Evolutionary conservation across 345 rosid genomes (phyloP).

Genomic region (Clausena lansium): DNA sequence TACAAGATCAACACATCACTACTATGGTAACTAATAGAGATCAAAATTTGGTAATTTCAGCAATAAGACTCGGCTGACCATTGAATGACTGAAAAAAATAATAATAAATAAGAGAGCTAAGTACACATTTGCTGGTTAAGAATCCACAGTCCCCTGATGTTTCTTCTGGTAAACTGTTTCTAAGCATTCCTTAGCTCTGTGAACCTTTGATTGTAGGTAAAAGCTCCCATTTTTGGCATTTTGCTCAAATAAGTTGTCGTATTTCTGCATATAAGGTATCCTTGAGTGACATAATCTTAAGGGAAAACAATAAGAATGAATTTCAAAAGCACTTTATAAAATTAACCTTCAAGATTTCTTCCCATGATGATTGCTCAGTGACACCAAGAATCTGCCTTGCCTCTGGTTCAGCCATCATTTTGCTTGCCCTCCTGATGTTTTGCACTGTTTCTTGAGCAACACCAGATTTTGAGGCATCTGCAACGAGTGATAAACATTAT

Average conservation of each 20-base stretch:
- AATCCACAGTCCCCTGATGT: constrained; percentile 15
- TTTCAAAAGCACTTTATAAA: neutral
- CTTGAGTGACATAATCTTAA: neutral
- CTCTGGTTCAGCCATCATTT: constrained; percentile 45
- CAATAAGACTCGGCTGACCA: neutral
- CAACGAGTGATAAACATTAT: constrained; percentile 5
- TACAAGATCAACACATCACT: neutral
- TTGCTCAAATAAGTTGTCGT: constrained; percentile 55
- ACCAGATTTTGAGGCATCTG: constrained; percentile 64
- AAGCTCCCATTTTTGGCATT: constrained; percentile 64
- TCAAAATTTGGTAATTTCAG: neutral
- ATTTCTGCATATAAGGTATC: constrained; percentile 37
- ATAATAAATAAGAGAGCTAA: neutral
- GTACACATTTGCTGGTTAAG: neutral
- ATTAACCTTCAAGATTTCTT: constrained; percentile 47
- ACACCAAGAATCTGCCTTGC: constrained; percentile 65
- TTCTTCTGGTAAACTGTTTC: constrained; percentile 41
- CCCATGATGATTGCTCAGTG: constrained; percentile 54
- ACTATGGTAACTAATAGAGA: neutral
- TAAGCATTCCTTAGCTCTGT: constrained; percentile 66
- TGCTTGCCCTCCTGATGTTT: constrained; percentile 43
- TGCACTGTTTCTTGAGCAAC: constrained; percentile 53
- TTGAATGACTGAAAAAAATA: neutral
- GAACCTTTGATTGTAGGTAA: constrained; percentile 72
- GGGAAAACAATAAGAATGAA: neutral